phyloP scores from a whole-genome alignment of 257 asterid species.

The Solanum pennellii region DNA sequence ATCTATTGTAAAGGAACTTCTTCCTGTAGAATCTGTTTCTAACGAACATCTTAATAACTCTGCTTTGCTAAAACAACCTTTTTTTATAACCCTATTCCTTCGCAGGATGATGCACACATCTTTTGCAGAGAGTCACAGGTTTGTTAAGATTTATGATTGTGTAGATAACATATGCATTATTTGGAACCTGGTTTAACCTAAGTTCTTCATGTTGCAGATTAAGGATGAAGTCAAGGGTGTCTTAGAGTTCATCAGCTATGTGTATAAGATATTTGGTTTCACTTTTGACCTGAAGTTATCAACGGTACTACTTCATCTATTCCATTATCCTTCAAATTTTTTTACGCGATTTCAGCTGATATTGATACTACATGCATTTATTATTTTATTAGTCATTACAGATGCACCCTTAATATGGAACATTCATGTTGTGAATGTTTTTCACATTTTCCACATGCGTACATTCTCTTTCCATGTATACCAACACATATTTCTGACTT shows the following conservation, averaged over 20 bases:
- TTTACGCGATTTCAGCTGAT: background rate
- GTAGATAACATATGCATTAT: background rate
- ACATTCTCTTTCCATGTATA: background rate
- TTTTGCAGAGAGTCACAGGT: slow-evolving; percentile 99
- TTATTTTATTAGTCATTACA: background rate
- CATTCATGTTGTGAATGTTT: background rate
- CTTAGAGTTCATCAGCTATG: slow-evolving; percentile 66
- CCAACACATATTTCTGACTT: slow-evolving; percentile 2
- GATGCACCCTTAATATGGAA: background rate
- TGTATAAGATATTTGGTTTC: slow-evolving; percentile 76
- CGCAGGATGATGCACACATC: slow-evolving; percentile 98
- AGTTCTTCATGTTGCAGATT: slow-evolving; percentile 35
- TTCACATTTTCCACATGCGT: background rate
- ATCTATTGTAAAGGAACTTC: background rate
- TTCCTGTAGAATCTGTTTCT: background rate
- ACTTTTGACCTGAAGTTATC: slow-evolving; percentile 91
- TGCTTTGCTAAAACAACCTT: background rate
- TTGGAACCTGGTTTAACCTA: slow-evolving; percentile 4
- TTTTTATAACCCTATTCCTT: slow-evolving; percentile 17
- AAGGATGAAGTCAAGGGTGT: slow-evolving; percentile 94
- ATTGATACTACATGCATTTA: background rate
- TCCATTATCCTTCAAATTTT: background rate
- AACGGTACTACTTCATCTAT: slow-evolving; percentile 44
- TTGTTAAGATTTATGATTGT: slow-evolving; percentile 9
- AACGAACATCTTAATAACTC: background rate